Percentiles rank a stretch among this genome's conserved stretches.
These are phyloP conservation scores for Nemophila menziesii DNA, from an alignment of 257 asterid species.

Conservation along the genomic window DNA sequence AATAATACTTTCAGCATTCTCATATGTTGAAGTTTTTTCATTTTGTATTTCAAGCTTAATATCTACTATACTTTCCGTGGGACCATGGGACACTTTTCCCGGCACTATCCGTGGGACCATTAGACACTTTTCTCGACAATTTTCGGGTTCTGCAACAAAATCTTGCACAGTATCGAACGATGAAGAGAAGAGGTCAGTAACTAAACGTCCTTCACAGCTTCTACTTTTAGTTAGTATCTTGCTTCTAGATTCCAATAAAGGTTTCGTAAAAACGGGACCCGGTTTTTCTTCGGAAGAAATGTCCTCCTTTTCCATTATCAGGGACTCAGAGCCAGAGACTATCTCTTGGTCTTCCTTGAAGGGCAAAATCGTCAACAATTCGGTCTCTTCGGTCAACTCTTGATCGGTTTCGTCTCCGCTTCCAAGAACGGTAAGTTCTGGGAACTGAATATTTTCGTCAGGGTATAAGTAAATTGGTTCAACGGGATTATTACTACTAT, in stretches of 20 bases:
- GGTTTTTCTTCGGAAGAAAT: slow-evolving; percentile 23
- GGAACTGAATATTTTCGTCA: not conserved
- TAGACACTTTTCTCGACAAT: slow-evolving; percentile 34
- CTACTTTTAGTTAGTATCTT: slow-evolving; percentile 44
- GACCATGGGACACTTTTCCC: slow-evolving; percentile 32
- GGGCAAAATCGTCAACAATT: slow-evolving; percentile 7
- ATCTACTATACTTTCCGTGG: slow-evolving; percentile 34
- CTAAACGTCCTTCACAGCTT: slow-evolving; percentile 60
- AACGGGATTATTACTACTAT: not conserved
- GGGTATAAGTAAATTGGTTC: not conserved
- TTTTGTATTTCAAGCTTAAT: slow-evolving; percentile 33
- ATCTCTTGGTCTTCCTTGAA: slow-evolving; percentile 17
- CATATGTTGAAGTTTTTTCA: slow-evolving; percentile 19
- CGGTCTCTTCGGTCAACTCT: slow-evolving; percentile 23
- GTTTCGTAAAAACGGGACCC: slow-evolving; percentile 27
- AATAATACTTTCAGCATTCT: slow-evolving; percentile 12
- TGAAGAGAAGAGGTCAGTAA: slow-evolving; percentile 23
- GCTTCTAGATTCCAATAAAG: slow-evolving; percentile 22
- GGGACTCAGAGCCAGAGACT: slow-evolving; percentile 17
- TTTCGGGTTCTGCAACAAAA: slow-evolving; percentile 14
- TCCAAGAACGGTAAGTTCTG: not conserved
- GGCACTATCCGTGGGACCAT: slow-evolving; percentile 24
- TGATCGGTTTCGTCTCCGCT: not conserved
- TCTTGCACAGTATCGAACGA: slow-evolving; percentile 27
- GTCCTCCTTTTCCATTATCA: slow-evolving; percentile 21